Conservation (phyloP, 78 protist genomes). For the Salpingoeca rosetta region DNA sequence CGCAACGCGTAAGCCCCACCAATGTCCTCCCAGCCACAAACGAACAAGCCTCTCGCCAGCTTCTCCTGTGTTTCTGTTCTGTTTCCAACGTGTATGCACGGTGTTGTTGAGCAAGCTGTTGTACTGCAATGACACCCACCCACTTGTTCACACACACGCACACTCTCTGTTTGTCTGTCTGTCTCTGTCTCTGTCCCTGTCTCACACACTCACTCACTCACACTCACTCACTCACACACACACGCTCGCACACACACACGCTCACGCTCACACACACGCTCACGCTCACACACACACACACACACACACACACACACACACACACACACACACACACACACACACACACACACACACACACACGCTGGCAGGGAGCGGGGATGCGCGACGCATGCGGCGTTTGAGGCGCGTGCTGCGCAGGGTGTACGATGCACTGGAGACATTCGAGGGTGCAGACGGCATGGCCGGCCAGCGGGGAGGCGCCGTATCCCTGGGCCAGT, state of each 20-base stretch:
- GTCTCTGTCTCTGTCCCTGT: no score
- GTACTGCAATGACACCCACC: no score
- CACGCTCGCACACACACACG: background rate
- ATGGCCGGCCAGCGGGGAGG: background rate
- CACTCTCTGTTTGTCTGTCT: no score
- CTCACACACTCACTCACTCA: background rate
- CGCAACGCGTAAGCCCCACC: no score
- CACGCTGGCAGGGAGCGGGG: background rate
- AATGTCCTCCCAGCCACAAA: no score
- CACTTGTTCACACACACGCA: no score
- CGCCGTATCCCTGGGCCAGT: background rate
- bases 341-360: background rate
- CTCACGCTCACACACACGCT: background rate
- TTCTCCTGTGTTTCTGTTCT: no score
- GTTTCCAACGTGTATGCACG: no score
- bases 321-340: background rate
- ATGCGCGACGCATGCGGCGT: background rate
- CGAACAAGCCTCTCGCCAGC: no score
- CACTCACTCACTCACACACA: background rate
- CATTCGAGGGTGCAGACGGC: background rate
- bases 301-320: background rate
- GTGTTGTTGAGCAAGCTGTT: no score
- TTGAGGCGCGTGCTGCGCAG: background rate
- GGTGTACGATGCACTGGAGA: background rate
- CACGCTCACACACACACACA: background rate